Evolutionary conservation across 164 flowering plant genomes (phyloP).

Genomic region (Aristolochia contorta): DNA sequence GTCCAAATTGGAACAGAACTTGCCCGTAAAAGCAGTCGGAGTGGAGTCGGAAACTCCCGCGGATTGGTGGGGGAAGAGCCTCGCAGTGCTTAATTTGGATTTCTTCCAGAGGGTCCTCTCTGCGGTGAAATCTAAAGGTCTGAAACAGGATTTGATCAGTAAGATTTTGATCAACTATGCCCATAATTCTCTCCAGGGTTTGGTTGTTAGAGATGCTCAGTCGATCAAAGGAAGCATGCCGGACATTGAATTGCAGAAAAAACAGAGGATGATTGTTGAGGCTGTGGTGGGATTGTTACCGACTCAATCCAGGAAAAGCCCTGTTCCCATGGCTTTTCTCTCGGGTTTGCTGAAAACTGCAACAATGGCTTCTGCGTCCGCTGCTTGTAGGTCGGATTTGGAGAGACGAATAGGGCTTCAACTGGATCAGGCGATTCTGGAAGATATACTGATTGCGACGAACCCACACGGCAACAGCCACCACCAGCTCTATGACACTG

Average conservation of each 20-base stretch:
- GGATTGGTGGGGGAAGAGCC: constrained; percentile 92
- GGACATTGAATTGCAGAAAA: constrained; percentile 64
- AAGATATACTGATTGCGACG: constrained; percentile 84
- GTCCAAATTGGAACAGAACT: constrained; percentile 62
- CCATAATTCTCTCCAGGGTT: constrained; percentile 63
- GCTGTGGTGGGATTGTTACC: constrained; percentile 67
- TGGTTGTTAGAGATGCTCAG: constrained; percentile 43
- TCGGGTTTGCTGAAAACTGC: constrained; percentile 76
- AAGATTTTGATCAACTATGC: constrained; percentile 74
- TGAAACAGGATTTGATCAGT: constrained; percentile 70
- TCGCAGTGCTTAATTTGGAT: constrained; percentile 58
- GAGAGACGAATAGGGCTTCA: constrained; percentile 87
- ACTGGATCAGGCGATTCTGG: constrained; percentile 95
- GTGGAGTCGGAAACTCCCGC: constrained; percentile 52
- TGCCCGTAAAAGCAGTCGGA: constrained; percentile 29
- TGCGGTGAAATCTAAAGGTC: constrained; percentile 73
- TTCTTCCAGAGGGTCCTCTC: constrained; percentile 78
- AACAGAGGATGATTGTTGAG: constrained; percentile 68
- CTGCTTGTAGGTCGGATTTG: constrained; percentile 68
- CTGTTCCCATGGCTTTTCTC: constrained; percentile 89
- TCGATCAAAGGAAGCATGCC: constrained; percentile 35
- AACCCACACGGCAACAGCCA: constrained; percentile 44
- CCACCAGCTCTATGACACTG: constrained; percentile 61
- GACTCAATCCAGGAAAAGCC: constrained; percentile 70
- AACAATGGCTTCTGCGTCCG: constrained; percentile 46